Percentiles rank a stretch among this genome's conserved stretches.
Evolutionary conservation across 768 basidiomycete genomes (phyloP).

Genomic region (Dioszegia crocea): DNA sequence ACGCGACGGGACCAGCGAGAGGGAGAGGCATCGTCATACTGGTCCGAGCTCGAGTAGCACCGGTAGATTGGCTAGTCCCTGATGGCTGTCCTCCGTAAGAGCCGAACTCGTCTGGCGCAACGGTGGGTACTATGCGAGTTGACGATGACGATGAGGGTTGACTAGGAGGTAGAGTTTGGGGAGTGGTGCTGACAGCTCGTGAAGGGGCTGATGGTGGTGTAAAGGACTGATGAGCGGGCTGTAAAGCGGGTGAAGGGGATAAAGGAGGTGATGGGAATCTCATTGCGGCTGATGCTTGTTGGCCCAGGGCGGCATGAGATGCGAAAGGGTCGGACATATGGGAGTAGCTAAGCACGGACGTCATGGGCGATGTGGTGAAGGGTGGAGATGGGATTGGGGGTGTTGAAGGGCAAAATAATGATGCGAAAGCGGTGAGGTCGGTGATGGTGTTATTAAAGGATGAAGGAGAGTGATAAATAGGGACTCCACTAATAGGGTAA

Average conservation of each 20-base stretch:
- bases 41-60: slow-evolving; percentile 17
- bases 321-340: slow-evolving; percentile 44
- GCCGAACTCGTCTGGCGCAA: slow-evolving; percentile 30
- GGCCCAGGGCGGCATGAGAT: slow-evolving; percentile 12
- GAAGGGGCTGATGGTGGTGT: slow-evolving; percentile 3
- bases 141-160: slow-evolving; percentile 2
- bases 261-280: slow-evolving; percentile 26
- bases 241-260: slow-evolving; percentile 4
- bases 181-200: background rate
- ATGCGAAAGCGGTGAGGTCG: background rate
- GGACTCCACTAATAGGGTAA: no score
- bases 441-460: background rate
- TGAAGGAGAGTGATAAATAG: background rate
- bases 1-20: slow-evolving; percentile 21
- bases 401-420: background rate
- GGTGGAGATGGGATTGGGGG: background rate
- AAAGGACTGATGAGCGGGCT: slow-evolving; percentile 7
- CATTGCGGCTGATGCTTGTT: slow-evolving; percentile 1
- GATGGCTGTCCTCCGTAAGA: slow-evolving; percentile 9
- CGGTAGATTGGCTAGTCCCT: slow-evolving; percentile 25
- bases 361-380: slow-evolving; percentile 30
- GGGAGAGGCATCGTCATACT: slow-evolving; percentile 26
- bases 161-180: background rate
- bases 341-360: slow-evolving; percentile 29
- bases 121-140: slow-evolving; percentile 2